Conservation (phyloP, 1,139 yeast species). For the Taphrina confusa region DNA sequence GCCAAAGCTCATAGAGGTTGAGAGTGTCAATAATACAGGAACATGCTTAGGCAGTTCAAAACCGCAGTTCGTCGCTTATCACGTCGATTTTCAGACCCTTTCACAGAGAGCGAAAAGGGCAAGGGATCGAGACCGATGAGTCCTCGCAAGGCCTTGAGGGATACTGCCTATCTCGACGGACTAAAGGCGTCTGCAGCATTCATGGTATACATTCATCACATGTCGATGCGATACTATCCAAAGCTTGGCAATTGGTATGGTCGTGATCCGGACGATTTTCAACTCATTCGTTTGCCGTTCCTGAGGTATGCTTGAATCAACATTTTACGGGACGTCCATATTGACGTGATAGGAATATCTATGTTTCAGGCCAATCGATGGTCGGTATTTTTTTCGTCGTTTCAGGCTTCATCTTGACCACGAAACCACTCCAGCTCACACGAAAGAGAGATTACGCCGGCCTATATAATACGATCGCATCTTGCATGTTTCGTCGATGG, state of each 20-base stretch:
- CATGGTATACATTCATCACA: conserved; percentile 27
- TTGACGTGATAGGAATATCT: background rate
- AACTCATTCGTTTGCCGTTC: conserved; percentile 4
- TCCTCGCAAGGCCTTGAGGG: background rate
- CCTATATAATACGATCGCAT: conserved; percentile 1
- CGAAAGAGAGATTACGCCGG: background rate
- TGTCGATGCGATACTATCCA: conserved; percentile 3
- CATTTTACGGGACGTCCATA: background rate
- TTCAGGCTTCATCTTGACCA: conserved; percentile 12
- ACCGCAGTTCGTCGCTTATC: background rate
- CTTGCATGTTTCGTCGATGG: conserved; percentile 6
- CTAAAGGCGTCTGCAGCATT: conserved; percentile 22
- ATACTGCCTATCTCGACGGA: conserved; percentile 27
- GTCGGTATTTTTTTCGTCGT: conserved; percentile 25
- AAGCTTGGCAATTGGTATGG: conserved; percentile 6
- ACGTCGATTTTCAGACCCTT: background rate
- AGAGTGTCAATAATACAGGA: too few relatives aligned
- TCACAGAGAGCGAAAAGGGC: background rate
- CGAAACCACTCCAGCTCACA: conserved; percentile 6
- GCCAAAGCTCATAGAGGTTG: too few relatives aligned
- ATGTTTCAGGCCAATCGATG: conserved; percentile 22
- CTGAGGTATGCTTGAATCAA: background rate
- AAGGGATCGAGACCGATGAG: background rate
- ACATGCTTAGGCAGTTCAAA: background rate
- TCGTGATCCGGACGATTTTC: background rate